These are phyloP conservation scores for Eragrostis curvula DNA, from an alignment of 176 grass and related monocot genomes.

Conservation along the genomic window DNA sequence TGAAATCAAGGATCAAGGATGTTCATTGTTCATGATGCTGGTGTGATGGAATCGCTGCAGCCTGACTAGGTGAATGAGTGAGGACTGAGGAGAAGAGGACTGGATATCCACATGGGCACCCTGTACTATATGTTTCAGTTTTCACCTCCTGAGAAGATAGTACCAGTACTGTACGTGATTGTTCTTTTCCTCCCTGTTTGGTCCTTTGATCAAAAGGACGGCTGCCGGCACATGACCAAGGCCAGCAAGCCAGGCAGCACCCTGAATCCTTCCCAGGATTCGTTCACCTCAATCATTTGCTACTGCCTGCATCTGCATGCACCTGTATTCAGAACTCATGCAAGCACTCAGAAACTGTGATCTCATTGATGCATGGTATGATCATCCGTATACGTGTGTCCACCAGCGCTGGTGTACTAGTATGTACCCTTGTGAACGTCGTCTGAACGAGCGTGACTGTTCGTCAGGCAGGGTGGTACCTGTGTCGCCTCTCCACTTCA, in stretches of 20 bases:
- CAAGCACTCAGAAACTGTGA: neutral
- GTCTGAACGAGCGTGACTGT: neutral
- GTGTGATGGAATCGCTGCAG: conserved; percentile 4
- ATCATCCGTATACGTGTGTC: neutral
- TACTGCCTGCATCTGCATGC: conserved; percentile 2
- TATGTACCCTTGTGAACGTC: neutral
- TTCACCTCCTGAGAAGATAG: neutral
- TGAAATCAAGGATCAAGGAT: neutral
- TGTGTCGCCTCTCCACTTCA: conserved; percentile 30
- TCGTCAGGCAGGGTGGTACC: conserved; percentile 20
- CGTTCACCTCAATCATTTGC: conserved; percentile 50
- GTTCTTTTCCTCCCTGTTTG: conserved; percentile 27
- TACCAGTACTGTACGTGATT: conserved; percentile 33
- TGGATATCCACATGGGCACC: conserved; percentile 35
- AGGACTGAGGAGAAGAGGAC: neutral
- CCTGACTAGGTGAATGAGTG: conserved; percentile 1
- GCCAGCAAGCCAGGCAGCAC: neutral
- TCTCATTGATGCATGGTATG: neutral
- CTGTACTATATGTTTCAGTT: neutral
- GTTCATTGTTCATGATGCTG: neutral
- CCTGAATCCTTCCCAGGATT: conserved; percentile 7
- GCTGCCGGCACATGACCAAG: conserved; percentile 41
- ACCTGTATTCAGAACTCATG: conserved; percentile 38
- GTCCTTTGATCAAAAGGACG: conserved; percentile 34
- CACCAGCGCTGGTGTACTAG: neutral